These are phyloP conservation scores for Ustulina deusta DNA, from an alignment of 2,329 filamentous ascomycete species.

Conservation along the genomic window DNA sequence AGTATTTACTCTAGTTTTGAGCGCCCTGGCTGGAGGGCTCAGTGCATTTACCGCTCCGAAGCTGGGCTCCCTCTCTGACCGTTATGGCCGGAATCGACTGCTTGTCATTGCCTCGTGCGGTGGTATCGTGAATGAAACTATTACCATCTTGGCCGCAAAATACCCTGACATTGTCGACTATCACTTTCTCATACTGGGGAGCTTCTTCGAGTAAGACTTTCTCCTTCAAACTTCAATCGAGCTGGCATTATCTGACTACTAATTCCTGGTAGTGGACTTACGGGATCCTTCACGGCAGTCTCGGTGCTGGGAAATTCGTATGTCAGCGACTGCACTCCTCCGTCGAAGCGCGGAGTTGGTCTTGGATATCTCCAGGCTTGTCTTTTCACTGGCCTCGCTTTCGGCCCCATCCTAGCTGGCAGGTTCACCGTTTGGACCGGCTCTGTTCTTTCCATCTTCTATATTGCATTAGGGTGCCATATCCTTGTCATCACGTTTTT, in stretches of 20 bases:
- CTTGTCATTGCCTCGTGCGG: slow-evolving; percentile 80
- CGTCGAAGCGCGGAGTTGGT: slow-evolving; percentile 80
- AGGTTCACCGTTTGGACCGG: slow-evolving; percentile 83
- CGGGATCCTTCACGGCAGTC: slow-evolving; percentile 88
- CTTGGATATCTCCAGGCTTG: slow-evolving; percentile 93
- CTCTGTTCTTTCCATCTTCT: slow-evolving; percentile 84
- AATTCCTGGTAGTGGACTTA: slow-evolving; percentile 66
- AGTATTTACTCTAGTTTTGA: slow-evolving; percentile 81
- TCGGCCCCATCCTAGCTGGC: slow-evolving; percentile 85
- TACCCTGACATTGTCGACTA: slow-evolving; percentile 80
- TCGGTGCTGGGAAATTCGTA: slow-evolving; percentile 85
- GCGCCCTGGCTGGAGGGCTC: slow-evolving; percentile 78
- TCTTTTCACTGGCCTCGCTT: slow-evolving; percentile 87
- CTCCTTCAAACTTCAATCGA: not conserved
- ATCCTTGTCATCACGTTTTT: slow-evolving; percentile 79
- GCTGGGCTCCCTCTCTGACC: slow-evolving; percentile 86
- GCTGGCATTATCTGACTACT: slow-evolving; percentile 12
- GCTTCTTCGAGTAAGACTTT: slow-evolving; percentile 71
- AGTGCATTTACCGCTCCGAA: slow-evolving; percentile 86
- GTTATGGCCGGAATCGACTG: slow-evolving; percentile 81
- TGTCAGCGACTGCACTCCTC: slow-evolving; percentile 86
- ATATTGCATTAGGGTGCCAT: slow-evolving; percentile 80
- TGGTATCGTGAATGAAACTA: slow-evolving; percentile 77
- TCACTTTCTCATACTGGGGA: slow-evolving; percentile 81
- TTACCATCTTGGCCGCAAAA: slow-evolving; percentile 82